Evolutionary conservation across 768 basidiomycete genomes (phyloP).

Genomic region (Lactarius vividus): DNA sequence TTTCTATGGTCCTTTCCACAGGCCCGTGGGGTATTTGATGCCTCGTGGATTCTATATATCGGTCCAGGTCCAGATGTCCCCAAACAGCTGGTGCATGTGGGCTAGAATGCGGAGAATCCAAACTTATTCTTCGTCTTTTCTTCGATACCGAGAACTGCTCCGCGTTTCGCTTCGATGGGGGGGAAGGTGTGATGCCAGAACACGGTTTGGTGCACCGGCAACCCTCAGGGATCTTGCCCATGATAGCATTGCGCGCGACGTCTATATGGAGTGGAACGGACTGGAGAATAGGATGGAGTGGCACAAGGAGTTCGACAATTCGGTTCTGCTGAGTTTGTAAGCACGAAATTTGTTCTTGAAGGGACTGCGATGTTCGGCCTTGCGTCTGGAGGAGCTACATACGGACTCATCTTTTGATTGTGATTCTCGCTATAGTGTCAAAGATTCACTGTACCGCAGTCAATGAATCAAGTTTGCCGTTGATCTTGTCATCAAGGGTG

Average conservation of each 20-base stretch:
- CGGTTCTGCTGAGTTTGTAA: conserved; percentile 54
- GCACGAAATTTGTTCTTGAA: conserved; percentile 26
- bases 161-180: neutral
- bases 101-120: neutral
- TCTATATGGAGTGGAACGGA: conserved; percentile 58
- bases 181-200: neutral
- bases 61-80: neutral
- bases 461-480: conserved; percentile 23
- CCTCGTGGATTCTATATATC: neutral
- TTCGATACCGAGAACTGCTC: neutral
- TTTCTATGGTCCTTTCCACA: conserved; percentile 4
- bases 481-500: conserved; percentile 31
- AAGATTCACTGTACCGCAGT: conserved; percentile 17
- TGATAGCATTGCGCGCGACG: conserved; percentile 29
- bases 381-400: conserved; percentile 21
- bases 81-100: neutral
- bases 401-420: neutral
- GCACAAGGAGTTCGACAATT: conserved; percentile 52
- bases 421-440: neutral
- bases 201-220: conserved; percentile 7
- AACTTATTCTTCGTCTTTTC: conserved; percentile 11
- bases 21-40: neutral
- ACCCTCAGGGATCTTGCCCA: conserved; percentile 28
- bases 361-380: conserved; percentile 9
- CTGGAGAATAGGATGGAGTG: conserved; percentile 61